Percentiles rank a stretch among this genome's conserved stretches.
These are phyloP conservation scores for Lipomyces mesembrius DNA, from an alignment of 805 yeast species.

Conservation along the genomic window DNA sequence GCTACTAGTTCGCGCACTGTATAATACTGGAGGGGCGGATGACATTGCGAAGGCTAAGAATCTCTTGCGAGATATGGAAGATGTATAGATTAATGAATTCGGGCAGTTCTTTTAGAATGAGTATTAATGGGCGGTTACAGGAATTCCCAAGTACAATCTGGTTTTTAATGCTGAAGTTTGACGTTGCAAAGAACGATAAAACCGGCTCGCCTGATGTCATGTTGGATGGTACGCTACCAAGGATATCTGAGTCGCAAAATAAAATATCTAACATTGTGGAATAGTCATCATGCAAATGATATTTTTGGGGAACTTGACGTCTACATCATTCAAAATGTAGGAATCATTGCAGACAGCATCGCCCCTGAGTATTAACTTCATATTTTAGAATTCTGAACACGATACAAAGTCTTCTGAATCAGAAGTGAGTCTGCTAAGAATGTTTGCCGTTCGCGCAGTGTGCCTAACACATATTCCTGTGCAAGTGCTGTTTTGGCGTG, in stretches of 20 bases:
- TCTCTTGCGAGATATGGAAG: conserved; percentile 22
- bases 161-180: conserved; percentile 21
- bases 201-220: conserved; percentile 16
- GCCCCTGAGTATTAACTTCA: not conserved
- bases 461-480: not conserved
- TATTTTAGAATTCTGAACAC: conserved; percentile 14
- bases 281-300: conserved; percentile 32
- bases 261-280: not conserved
- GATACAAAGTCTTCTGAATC: conserved; percentile 9
- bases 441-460: not conserved
- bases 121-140: not conserved
- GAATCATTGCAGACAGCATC: not conserved
- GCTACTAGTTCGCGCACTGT: conserved; percentile 10
- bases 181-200: conserved; percentile 12
- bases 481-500: conserved; percentile 14
- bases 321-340: conserved; percentile 17
- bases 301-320: conserved; percentile 17
- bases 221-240: conserved; percentile 16
- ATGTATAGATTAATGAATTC: not conserved
- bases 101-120: not conserved
- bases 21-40: not conserved
- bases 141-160: conserved; percentile 26
- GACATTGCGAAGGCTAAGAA: conserved; percentile 18
- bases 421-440: not conserved
- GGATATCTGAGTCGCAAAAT: not conserved